Percentiles rank a stretch among this genome's conserved stretches.
These are phyloP conservation scores for Akanthomyces dipterigenus DNA, from an alignment of 2,329 filamentous ascomycete genomes.

Conservation along the genomic window DNA sequence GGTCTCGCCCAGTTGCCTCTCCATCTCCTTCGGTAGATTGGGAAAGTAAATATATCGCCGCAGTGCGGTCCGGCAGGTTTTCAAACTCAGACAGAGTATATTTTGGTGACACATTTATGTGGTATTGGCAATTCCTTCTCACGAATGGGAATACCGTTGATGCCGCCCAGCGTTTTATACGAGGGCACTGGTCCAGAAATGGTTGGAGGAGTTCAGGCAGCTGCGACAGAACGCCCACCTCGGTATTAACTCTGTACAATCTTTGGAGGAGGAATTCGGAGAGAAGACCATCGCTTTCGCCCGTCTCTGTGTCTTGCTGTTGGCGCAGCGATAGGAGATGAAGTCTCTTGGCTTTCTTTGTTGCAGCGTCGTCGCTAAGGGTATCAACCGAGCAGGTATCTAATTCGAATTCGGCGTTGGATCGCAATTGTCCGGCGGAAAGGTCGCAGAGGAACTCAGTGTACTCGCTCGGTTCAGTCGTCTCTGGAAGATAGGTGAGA, in stretches of 20 bases:
- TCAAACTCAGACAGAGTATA: slow-evolving; percentile 59
- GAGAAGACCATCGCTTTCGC: slow-evolving; percentile 47
- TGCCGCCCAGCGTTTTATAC: slow-evolving; percentile 61
- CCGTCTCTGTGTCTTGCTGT: slow-evolving; percentile 35
- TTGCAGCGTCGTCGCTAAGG: slow-evolving; percentile 56
- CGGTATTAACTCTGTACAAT: slow-evolving; percentile 60
- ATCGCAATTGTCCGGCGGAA: slow-evolving; percentile 36
- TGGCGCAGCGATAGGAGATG: slow-evolving; percentile 52
- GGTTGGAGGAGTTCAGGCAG: slow-evolving; percentile 61
- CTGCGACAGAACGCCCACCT: slow-evolving; percentile 65
- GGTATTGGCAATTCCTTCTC: slow-evolving; percentile 63
- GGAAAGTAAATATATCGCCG: slow-evolving; percentile 55
- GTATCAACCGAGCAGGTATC: slow-evolving; percentile 50
- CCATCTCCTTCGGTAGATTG: slow-evolving; percentile 41
- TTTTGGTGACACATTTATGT: slow-evolving; percentile 42
- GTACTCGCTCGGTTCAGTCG: slow-evolving; percentile 56
- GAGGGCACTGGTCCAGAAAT: slow-evolving; percentile 56
- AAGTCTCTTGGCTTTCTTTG: slow-evolving; percentile 57
- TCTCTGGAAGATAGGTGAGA: slow-evolving; percentile 72
- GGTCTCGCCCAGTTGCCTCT: slow-evolving; percentile 51
- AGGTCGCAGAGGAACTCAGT: slow-evolving; percentile 54
- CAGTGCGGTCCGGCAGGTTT: slow-evolving; percentile 49
- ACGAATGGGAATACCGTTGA: slow-evolving; percentile 63
- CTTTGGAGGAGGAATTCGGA: slow-evolving; percentile 61
- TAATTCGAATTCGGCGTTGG: slow-evolving; percentile 36